These are phyloP conservation scores for Extremus antarcticus DNA, from an alignment of 495 filamentous ascomycete species.

Conservation along the genomic window DNA sequence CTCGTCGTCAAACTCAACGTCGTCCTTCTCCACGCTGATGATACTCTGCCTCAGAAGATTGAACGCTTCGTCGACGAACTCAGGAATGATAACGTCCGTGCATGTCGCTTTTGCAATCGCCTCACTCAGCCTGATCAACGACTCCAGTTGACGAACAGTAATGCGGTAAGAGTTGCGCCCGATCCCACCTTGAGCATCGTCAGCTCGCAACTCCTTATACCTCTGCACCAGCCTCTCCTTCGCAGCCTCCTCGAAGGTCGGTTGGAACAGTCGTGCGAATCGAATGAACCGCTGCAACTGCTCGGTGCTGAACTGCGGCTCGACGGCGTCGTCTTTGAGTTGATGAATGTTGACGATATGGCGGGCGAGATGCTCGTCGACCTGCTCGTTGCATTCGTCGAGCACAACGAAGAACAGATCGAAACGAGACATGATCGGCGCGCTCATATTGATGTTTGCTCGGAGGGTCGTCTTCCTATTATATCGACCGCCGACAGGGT, in stretches of 20 bases:
- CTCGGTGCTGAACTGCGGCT: slow-evolving; percentile 90
- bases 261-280: slow-evolving; percentile 88
- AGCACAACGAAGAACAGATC: slow-evolving; percentile 98
- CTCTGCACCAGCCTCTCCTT: slow-evolving; percentile 75
- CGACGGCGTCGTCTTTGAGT: slow-evolving; percentile 77
- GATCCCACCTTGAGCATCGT: slow-evolving; percentile 89
- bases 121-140: slow-evolving; percentile 85
- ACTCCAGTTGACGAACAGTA: slow-evolving; percentile 91
- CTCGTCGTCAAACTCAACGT: slow-evolving; percentile 89
- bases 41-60: slow-evolving; percentile 85
- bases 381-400: slow-evolving; percentile 86
- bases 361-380: slow-evolving; percentile 81
- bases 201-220: slow-evolving; percentile 90
- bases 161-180: slow-evolving; percentile 92
- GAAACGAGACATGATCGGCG: slow-evolving; percentile 98
- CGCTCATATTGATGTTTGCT: slow-evolving; percentile 95
- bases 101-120: slow-evolving; percentile 96
- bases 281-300: slow-evolving; percentile 96
- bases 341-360: slow-evolving; percentile 95
- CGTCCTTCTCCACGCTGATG: slow-evolving; percentile 95
- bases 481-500: slow-evolving; percentile 91
- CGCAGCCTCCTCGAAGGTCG: slow-evolving; percentile 81
- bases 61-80: slow-evolving; percentile 83
- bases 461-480: slow-evolving; percentile 89
- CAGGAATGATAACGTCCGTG: slow-evolving; percentile 75